Conservation (phyloP, 225 moss, liverwort and hornwort species). For the Bryum argenteum region DNA sequence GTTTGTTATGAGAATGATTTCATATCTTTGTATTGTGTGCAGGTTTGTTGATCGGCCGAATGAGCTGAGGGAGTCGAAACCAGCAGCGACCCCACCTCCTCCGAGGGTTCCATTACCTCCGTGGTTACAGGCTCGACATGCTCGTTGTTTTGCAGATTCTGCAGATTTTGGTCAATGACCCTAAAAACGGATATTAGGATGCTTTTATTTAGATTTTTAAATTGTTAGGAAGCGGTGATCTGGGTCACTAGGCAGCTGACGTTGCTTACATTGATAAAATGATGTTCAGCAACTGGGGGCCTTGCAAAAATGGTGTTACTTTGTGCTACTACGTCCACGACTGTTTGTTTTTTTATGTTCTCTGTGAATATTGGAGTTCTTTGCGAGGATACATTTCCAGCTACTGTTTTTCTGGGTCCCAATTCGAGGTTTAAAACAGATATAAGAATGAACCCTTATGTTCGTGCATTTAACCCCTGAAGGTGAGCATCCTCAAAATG, state of each 20-base stretch:
- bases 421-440: no score
- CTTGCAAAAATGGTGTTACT: no score
- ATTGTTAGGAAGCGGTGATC: conserved; percentile 5
- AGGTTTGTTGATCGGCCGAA: conserved; percentile 98
- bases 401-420: no score
- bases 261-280: conserved; percentile 8
- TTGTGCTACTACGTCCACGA: no score
- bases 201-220: not conserved
- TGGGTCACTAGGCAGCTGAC: conserved; percentile 18
- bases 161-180: conserved; percentile 39
- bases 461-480: no score
- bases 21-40: conserved; percentile 6
- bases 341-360: no score
- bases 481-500: no score
- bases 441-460: no score
- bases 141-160: conserved; percentile 58
- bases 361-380: no score
- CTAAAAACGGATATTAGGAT: not conserved
- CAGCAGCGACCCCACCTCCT: conserved; percentile 70
- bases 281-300: not conserved
- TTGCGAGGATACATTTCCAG: no score
- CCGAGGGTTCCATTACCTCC: conserved; percentile 80
- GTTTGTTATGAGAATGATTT: no score
- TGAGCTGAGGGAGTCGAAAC: conserved; percentile 85
- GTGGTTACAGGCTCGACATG: conserved; percentile 84